phyloP scores from a whole-genome alignment of 139 green algal species.

The Deuterostichococcus epilithicus region DNA sequence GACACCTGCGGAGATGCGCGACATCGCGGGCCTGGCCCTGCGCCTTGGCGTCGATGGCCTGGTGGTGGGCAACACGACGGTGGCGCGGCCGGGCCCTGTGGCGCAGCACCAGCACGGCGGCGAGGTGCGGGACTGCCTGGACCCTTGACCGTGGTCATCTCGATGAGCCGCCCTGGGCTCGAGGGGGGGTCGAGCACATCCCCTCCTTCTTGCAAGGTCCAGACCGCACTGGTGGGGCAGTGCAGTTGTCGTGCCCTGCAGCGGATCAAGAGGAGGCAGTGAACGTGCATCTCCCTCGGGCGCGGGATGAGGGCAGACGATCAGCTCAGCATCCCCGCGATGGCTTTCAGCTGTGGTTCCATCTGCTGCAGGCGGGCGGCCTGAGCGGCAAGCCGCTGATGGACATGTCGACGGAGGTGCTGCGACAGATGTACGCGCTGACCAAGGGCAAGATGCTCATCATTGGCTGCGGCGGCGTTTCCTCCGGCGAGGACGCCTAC shows the following conservation, averaged over 20 bases:
- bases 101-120: slow-evolving; percentile 37
- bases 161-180: no score
- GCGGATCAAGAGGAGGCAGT: no score
- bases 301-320: no score
- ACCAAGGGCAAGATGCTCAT: slow-evolving; percentile 85
- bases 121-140: slow-evolving; percentile 23
- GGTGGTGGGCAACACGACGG: slow-evolving; percentile 91
- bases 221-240: no score
- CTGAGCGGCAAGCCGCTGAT: slow-evolving; percentile 85
- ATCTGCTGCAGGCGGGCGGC: slow-evolving; percentile 69
- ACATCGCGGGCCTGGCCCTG: slow-evolving; percentile 83
- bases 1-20: slow-evolving; percentile 63
- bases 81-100: slow-evolving; percentile 68
- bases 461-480: slow-evolving; percentile 87
- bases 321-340: background rate
- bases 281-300: no score
- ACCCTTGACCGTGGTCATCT: no score
- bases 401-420: slow-evolving; percentile 66
- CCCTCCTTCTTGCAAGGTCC: no score
- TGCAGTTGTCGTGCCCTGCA: no score
- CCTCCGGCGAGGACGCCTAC: slow-evolving; percentile 85
- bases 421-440: slow-evolving; percentile 86
- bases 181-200: no score
- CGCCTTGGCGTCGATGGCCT: slow-evolving; percentile 74
- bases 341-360: background rate